Conservation (phyloP, 2,329 filamentous ascomycete genomes). For the Trichoderma guizhouense region DNA sequence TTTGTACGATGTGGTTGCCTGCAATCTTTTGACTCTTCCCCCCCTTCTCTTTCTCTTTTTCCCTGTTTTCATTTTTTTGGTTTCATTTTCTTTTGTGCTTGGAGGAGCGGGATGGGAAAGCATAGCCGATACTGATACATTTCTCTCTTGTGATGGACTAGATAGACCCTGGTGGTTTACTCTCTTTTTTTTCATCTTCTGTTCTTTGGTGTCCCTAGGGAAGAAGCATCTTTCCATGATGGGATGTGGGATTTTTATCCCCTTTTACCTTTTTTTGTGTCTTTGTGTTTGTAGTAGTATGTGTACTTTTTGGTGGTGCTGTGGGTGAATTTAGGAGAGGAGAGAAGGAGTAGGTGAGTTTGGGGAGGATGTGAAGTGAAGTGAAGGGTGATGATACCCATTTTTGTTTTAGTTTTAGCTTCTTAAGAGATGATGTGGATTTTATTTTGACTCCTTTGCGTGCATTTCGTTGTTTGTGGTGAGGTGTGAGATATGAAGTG, state of each 20-base stretch:
- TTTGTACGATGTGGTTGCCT: not conserved
- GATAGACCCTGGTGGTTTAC: constrained; percentile 16
- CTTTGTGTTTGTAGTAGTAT: not conserved
- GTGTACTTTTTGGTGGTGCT: not conserved
- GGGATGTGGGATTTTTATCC: not conserved
- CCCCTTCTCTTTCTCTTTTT: not conserved
- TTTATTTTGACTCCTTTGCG: not conserved
- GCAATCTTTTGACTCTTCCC: not conserved
- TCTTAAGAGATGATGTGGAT: not conserved
- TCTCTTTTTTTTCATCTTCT: not conserved
- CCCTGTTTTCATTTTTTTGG: not conserved
- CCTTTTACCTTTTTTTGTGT: not conserved
- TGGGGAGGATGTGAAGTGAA: not conserved
- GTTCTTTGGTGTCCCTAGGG: not conserved
- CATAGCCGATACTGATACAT: not conserved
- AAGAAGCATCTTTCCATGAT: not conserved
- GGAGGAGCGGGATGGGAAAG: not conserved
- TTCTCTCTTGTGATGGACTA: not conserved
- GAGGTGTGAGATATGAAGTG: not conserved
- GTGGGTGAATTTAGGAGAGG: not conserved
- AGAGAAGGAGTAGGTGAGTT: not conserved
- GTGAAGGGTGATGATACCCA: constrained; percentile 9
- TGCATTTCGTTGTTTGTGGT: not conserved
- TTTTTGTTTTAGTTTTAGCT: not conserved
- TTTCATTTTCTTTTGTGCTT: not conserved